A percentile compares a stretch with the other conserved stretches of the same genome.
These are phyloP conservation scores for Pyrenophora teres DNA, from an alignment of 2,329 filamentous ascomycete genomes.

Conservation along the genomic window DNA sequence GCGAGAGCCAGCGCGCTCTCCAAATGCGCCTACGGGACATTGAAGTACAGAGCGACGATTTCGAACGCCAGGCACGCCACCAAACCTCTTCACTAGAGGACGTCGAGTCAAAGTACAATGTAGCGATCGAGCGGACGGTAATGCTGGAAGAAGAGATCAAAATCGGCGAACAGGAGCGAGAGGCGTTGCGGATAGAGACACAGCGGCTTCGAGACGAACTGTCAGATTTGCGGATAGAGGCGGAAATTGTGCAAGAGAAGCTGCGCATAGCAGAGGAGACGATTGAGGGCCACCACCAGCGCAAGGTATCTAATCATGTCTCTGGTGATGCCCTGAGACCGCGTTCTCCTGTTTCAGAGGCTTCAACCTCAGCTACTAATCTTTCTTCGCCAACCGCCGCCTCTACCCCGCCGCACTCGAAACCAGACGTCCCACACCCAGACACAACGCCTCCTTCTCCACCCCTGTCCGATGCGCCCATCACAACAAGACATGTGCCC, in stretches of 20 bases:
- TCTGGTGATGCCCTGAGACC: conserved; percentile 55
- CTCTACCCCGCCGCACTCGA: conserved; percentile 76
- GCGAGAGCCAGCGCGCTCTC: conserved; percentile 80
- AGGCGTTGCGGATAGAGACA: conserved; percentile 83
- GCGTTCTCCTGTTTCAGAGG: conserved; percentile 74
- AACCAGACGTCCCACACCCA: conserved; percentile 65
- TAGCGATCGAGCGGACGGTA: conserved; percentile 87
- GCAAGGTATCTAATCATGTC: conserved; percentile 57
- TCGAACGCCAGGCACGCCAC: conserved; percentile 92
- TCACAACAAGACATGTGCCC: conserved; percentile 52
- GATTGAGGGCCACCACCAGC: conserved; percentile 55
- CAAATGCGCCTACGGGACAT: conserved; percentile 88
- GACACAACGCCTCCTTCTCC: conserved; percentile 89
- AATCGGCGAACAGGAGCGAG: conserved; percentile 87
- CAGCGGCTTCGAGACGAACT: conserved; percentile 90
- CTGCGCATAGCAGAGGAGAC: conserved; percentile 70
- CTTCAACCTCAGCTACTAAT: conserved; percentile 78
- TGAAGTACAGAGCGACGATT: conserved; percentile 98
- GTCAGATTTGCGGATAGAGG: conserved; percentile 90
- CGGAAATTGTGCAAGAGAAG: conserved; percentile 93
- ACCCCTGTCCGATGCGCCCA: conserved; percentile 85
- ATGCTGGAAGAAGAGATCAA: conserved; percentile 96
- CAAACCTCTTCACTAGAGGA: conserved; percentile 96
- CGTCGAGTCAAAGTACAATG: conserved; percentile 94
- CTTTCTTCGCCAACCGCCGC: conserved; percentile 89